Evolutionary conservation across 208 protist genomes (phyloP).

Genomic region (Histomonas meleagridis): DNA sequence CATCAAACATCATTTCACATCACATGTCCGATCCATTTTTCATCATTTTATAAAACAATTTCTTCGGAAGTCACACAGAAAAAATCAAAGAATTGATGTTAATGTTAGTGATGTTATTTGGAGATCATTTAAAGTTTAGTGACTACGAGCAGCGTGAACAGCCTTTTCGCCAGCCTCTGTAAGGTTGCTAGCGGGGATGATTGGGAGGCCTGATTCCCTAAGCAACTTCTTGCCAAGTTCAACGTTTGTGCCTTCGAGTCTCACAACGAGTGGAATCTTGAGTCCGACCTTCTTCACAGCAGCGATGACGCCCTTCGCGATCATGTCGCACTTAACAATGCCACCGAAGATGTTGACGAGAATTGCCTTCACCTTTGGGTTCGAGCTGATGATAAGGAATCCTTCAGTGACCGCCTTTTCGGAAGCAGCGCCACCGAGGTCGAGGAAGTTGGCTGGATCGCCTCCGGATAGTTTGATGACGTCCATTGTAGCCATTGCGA

Average conservation of each 20-base stretch:
- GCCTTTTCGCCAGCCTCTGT: conserved; percentile 44
- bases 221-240: conserved; percentile 65
- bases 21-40: no score
- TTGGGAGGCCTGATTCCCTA: conserved; percentile 39
- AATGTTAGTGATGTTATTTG: no score
- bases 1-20: no score
- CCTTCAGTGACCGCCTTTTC: conserved; percentile 77
- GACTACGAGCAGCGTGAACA: not conserved
- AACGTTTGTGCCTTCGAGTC: conserved; percentile 77
- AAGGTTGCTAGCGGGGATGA: conserved; percentile 43
- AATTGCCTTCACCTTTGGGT: conserved; percentile 74
- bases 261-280: conserved; percentile 74
- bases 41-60: no score
- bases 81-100: no score
- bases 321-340: conserved; percentile 95
- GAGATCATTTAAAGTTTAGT: no score
- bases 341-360: conserved; percentile 95
- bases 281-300: conserved; percentile 61
- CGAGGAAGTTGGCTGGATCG: conserved; percentile 95
- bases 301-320: conserved; percentile 83
- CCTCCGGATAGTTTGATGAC: conserved; percentile 91
- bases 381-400: conserved; percentile 84
- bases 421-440: conserved; percentile 77
- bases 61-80: no score
- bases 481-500: conserved; percentile 99